These are phyloP conservation scores for Blastomyces emzantsi DNA, from an alignment of 2,329 filamentous ascomycete species.

Conservation along the genomic window DNA sequence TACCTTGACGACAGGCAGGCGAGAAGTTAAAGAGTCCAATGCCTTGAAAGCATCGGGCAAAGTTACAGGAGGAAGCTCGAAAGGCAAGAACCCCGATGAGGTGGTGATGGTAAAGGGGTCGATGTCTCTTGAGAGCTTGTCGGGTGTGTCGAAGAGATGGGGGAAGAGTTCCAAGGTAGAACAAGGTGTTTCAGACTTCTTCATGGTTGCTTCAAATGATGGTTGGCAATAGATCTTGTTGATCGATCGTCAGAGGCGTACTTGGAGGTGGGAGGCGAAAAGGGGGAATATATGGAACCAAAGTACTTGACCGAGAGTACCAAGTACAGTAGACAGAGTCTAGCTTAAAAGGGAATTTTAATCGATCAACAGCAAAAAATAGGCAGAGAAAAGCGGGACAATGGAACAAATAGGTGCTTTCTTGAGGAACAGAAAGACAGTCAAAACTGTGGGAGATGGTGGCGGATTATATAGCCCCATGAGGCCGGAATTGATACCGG, in stretches of 20 bases:
- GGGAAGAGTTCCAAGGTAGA: constrained; percentile 36
- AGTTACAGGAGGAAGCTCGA: constrained; percentile 31
- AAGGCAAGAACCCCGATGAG: constrained; percentile 39
- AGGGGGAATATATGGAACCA: background rate
- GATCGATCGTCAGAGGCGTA: background rate
- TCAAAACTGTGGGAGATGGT: constrained; percentile 1
- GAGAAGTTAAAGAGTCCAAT: constrained; percentile 61
- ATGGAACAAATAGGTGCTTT: constrained; percentile 6
- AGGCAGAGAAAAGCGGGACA: constrained; percentile 18
- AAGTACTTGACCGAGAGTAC: background rate
- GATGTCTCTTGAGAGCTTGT: constrained; percentile 31
- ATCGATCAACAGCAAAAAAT: constrained; percentile 21
- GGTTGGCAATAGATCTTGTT: background rate
- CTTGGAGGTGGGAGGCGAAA: background rate
- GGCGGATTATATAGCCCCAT: constrained; percentile 33
- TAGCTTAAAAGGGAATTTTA: constrained; percentile 5
- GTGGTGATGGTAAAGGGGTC: constrained; percentile 43
- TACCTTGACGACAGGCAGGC: constrained; percentile 68
- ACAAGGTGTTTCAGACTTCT: constrained; percentile 25
- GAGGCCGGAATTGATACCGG: constrained; percentile 42
- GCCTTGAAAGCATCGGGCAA: constrained; percentile 66
- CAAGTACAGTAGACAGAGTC: background rate
- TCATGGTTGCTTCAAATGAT: constrained; percentile 25
- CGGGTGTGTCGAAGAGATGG: constrained; percentile 37
- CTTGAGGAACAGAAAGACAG: background rate